These are phyloP conservation scores for Kodamaea laetipori DNA, from an alignment of 805 yeast genomes.

Conservation along the genomic window DNA sequence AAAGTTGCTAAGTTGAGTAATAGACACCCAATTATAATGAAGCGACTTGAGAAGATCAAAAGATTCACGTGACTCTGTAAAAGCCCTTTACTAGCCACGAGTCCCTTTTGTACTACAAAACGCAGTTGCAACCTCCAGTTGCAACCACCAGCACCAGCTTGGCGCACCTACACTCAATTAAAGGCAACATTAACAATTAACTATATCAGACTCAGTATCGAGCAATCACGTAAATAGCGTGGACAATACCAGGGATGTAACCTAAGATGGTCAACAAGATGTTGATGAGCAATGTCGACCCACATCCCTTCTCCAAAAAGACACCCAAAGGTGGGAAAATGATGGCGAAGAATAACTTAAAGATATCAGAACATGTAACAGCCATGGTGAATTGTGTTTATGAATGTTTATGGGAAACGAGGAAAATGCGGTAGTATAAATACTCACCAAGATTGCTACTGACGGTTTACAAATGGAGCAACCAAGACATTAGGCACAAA, in stretches of 20 bases:
- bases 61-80: too few species aligned
- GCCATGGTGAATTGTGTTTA: slow-evolving; percentile 40
- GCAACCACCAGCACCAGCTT: too few species aligned
- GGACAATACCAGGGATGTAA: slow-evolving; percentile 73
- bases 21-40: too few species aligned
- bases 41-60: too few species aligned
- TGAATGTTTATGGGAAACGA: not conserved
- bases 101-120: too few species aligned
- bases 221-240: slow-evolving; percentile 59
- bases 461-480: not conserved
- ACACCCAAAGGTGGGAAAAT: slow-evolving; percentile 65
- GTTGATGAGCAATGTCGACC: slow-evolving; percentile 49
- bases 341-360: slow-evolving; percentile 53
- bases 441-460: not conserved
- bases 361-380: slow-evolving; percentile 52
- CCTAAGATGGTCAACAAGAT: slow-evolving; percentile 69
- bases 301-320: slow-evolving; percentile 60
- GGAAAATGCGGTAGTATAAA: not conserved
- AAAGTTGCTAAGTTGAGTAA: too few species aligned
- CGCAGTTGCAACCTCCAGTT: too few species aligned
- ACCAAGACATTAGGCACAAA: not conserved
- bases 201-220: slow-evolving; percentile 19
- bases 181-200: not conserved
- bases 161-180: not conserved
- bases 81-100: too few species aligned